phyloP scores from a whole-genome alignment of 257 asterid species.

The Ligustrum vulgare region DNA sequence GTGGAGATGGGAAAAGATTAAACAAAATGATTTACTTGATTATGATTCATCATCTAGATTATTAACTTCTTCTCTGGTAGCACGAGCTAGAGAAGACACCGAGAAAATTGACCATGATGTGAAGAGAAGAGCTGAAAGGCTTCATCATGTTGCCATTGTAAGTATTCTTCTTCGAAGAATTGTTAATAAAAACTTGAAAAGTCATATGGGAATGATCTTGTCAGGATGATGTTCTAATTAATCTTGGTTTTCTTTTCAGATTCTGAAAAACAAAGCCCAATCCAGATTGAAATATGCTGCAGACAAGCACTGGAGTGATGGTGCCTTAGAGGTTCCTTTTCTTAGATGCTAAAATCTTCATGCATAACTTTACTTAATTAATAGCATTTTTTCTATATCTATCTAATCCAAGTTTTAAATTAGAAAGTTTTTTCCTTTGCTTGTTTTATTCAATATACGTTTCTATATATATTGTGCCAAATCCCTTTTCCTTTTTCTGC shows the following conservation, averaged over 20 bases:
- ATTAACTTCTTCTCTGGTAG: conserved; percentile 36
- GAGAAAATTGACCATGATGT: conserved; percentile 76
- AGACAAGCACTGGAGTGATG: conserved; percentile 92
- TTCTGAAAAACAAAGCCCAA: conserved; percentile 71
- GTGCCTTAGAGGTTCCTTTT: conserved; percentile 69
- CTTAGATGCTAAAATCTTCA: conserved; percentile 4
- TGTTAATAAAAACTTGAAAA: conserved; percentile 8
- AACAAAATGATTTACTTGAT: conserved; percentile 12
- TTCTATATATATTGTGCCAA: not conserved
- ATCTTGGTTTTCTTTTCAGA: conserved; percentile 40
- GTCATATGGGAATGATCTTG: not conserved
- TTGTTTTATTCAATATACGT: not conserved
- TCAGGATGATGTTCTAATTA: not conserved
- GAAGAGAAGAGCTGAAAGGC: conserved; percentile 85
- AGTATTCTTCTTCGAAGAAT: conserved; percentile 30
- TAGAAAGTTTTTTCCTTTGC: conserved; percentile 3
- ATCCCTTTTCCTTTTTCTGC: not conserved
- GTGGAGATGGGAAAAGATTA: conserved; percentile 4
- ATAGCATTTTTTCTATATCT: not conserved
- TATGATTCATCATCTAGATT: conserved; percentile 14
- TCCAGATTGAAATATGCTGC: conserved; percentile 81
- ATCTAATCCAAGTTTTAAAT: not conserved
- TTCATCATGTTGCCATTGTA: conserved; percentile 80
- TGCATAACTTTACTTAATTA: not conserved
- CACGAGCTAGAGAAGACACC: conserved; percentile 91